Base-by-base conservation (phyloP, 2,329 filamentous ascomycete genomes). In the Pestalotiopsis sp. region DNA sequence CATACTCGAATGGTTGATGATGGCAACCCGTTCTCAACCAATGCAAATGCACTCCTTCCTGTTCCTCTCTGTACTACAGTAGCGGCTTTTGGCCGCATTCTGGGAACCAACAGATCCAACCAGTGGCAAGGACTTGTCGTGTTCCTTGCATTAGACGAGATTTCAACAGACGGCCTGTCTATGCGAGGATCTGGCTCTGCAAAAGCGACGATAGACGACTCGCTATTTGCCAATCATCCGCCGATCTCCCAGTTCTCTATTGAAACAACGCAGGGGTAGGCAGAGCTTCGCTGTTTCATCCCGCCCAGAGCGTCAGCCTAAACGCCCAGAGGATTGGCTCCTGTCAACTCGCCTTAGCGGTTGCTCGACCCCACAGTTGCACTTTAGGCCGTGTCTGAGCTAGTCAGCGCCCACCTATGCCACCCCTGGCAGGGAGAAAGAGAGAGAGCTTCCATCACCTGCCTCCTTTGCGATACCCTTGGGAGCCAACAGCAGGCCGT, bases 241-340 rank as follows among this genome's bases (percentile, higher is more conserved):
- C 36, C n/a, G 40, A 64, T 64, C 17, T 17, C 11, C 17, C n/a
- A 12, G 40, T 13, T 23, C 61, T 20, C 9, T 64, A 49, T 64
- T 64, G 61, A 64, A 64, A 64, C 61, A 64, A 64, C 14, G 57
- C 31, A 38, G 41, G 27, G 65, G 52, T 14, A 25, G 17, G 20
- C 64, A 65, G 25, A 60, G 36, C 36, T 31, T 58, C 9, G 36
- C 17, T 57, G 63, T 65, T 65, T 65, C 63, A 65, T 49, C 25
- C 36, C 12, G 3, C 49, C 14, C 7, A 38, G 38, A 25, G 41
- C 23, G 52, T 25, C 56, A 25, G 40, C 20, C 20, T 31, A 9
- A 25, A 38, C 36, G 63, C 63, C 49, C 52, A 65, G 63, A 57
- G 40, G 63, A 65, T 65, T 65, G 63, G 63, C 63, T 65, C 20